Evolutionary conservation across 306 rosid genomes (phyloP), one percentile per base, ranked within the genome.

Genomic region (Trichosanthes truncata): DNA sequence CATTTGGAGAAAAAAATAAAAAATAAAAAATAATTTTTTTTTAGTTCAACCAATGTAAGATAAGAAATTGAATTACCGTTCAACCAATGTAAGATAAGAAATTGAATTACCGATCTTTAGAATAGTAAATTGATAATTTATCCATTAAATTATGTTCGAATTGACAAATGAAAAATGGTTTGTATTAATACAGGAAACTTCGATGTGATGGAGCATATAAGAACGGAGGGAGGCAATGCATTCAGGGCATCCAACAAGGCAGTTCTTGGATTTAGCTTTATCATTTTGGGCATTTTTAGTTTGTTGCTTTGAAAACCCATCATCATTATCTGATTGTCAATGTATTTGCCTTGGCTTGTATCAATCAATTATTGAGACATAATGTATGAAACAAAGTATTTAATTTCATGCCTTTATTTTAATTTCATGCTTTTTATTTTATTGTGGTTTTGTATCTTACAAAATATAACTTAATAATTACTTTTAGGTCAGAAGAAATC

Each of bases 191-290:
- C 86, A 93, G 98, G 98, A 6, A 52, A 92, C 53, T 94, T 94
- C 81, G 71, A 91, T 33, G 98, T 94, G 74, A 84, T 75, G 9
- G 88, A 87, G 83, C 98, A 88, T 74, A 56, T 92, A 15, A 48
- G 83, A 52, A 40, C 80, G 18, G 92, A 83, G 63, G 81, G 74
- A 82, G 88, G 31, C 82, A 77, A 81, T 1, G 90, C 89, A 41
- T 7, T 45, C 49, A 89, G 78, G 82, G 38, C 80, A 59, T 81
- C 79, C 26, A 84, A 53, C 51, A 82, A 85, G 61, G 49, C 87
- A 81, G 49, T 53, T 57, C 68, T 74, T 87, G 91, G 89, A 55
- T 60, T 90, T 83, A 84, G 81, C 68, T 76, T 86, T 18, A 69
- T 91, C 43, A 26, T 86, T 38, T 49, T 86, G 77, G 90, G 86